Evolutionary conservation across 2,329 filamentous ascomycete genomes (phyloP).

Genomic region (Fusarium acutatum): DNA sequence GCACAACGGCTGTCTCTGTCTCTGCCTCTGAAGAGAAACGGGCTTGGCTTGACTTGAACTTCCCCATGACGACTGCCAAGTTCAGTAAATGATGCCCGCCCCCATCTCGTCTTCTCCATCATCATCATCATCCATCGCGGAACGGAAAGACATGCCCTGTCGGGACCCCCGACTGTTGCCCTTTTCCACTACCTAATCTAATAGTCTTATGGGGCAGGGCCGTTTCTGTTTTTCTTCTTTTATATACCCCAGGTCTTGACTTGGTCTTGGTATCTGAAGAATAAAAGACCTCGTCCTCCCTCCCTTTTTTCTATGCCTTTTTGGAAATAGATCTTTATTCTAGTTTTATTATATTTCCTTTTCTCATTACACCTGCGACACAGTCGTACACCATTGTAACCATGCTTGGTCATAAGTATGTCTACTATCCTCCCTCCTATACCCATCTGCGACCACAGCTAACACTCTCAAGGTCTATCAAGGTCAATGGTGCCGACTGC

Average conservation of each 20-base stretch:
- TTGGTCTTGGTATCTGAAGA: background rate
- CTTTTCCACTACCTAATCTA: background rate
- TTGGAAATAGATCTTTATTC: conserved; percentile 10
- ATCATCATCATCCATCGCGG: background rate
- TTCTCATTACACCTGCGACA: conserved; percentile 8
- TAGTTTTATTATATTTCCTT: conserved; percentile 7
- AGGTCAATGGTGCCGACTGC: conserved; percentile 54
- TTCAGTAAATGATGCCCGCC: conserved; percentile 17
- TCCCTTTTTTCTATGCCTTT: background rate
- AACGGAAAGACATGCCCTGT: conserved; percentile 6
- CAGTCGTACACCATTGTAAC: conserved; percentile 9
- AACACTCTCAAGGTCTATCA: conserved; percentile 47
- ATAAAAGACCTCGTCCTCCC: conserved; percentile 35
- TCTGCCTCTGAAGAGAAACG: background rate
- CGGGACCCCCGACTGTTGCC: conserved; percentile 16
- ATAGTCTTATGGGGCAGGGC: conserved; percentile 3
- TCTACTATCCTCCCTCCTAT: background rate
- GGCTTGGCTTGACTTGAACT: background rate
- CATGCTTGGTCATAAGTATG: conserved; percentile 40
- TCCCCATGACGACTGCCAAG: conserved; percentile 45
- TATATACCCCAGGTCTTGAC: conserved; percentile 1
- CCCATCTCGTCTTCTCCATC: conserved; percentile 6
- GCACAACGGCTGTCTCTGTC: background rate
- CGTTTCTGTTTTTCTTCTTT: background rate
- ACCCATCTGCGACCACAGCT: background rate